Base-by-base conservation (phyloP, 768 basidiomycete species). In the Basidioascus undulatus region DNA sequence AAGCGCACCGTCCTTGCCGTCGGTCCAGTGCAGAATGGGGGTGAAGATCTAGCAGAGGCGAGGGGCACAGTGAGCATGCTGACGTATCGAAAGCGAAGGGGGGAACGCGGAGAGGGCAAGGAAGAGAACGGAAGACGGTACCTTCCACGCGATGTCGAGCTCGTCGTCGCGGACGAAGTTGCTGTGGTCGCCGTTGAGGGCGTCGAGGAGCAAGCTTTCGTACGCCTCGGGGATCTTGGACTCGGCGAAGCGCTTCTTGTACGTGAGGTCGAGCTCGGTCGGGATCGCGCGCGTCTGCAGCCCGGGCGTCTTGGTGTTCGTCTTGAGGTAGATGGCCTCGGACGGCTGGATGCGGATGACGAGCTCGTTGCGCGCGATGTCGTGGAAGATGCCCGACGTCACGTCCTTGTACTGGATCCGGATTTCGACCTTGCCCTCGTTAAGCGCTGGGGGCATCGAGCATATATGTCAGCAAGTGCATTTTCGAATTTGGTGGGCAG, bases 81-180 rank as follows among this genome's bases (percentile, higher is more conserved):
- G 9, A n/a, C 21, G 27, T 26, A 20, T 39, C 15, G 35, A 15
- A 10, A n/a, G 32, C 12, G 5, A 33, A 35, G 35, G 27, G 26
- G 26, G 37, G 26, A 38, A 33, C 37, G 12, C 3, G 9, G 11
- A 23, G 6, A 16, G 28, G 20, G 4, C 16, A 15, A 10, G 35
- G 26, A 11, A 11, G 26, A 25, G 3, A 20, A 16, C 28, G 25
- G 31, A 40, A 58, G 68, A n/a, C n/a, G n/a, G 35, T 37, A 80
- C 82, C 74, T 89, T 92, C 89, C 89, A 98, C 3, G 89, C 92
- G 39, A 76, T 74, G 53, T 94, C 89, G 51, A 98, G 66, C 60
- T 98, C 89, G 59, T 98, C 89, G 57, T 94, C 71, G 46, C 89
- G 74, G 43, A 98, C 89, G 64, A 98, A 98, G 65, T 98, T 98